Base-by-base conservation (phyloP, 352 stramenopile genomes). In the Pythium brachiatum region DNA sequence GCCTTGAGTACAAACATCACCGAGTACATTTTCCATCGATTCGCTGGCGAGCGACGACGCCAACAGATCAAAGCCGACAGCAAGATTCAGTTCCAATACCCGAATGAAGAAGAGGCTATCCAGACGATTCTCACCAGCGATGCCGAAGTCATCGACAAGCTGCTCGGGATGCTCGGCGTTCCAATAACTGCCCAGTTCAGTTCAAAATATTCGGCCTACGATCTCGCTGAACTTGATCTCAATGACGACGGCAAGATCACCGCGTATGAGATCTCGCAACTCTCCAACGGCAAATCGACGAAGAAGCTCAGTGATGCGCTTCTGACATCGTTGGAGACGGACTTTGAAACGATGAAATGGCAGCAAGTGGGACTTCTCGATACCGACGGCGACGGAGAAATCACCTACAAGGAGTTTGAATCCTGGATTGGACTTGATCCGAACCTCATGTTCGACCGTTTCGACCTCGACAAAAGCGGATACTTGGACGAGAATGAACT, bases 1-100 rank as follows among this genome's bases (percentile, higher is more conserved):
- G 92, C 91, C 2, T 72, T 94, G 1, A 90, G 80, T 34, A 92
- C 81, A 0, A 99, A 99, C 74, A 98, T 99, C 47, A 97, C 92
- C 7, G 64, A 73, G 26, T 88, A 83, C 38, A 69, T 89, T 39
- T 94, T 94, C 57, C 76, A 89, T 32, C 73, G 78, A 5, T 94
- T 86, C 62, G 80, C 81, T 13, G 78, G 78, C 1, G 75, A 83
- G 20, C 69, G 71, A 9, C 66, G 72, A 1, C 76, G 81, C 0
- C 60, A 68, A 3, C 66, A 86, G 41, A 87, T 90, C 27, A 68
- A 84, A 34, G 47, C 55, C 1, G 56, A 87, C 46, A 54, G 56
- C 2, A 62, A 21, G 0, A 72, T 84, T 2, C 62, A 48, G 21
- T 89, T 70, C 48, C 60, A 71, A 18, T 91, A 81, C 55, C 77